phyloP scores from a whole-genome alignment of 306 rosid genomes.

The Vigna angularis region DNA sequence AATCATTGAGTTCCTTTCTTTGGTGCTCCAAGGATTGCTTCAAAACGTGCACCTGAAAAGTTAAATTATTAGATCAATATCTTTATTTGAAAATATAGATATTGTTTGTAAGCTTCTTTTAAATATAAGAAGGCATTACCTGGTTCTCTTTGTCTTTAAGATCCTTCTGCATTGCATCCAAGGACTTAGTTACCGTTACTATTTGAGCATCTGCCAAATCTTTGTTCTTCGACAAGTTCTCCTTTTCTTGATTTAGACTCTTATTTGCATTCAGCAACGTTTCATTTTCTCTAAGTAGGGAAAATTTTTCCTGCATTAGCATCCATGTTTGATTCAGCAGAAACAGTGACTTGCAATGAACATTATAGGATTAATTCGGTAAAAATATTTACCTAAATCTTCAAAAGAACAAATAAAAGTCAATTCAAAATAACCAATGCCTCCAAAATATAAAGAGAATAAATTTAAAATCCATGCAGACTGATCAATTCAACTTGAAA shows the following conservation, averaged over 20 bases:
- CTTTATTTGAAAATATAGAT: slow-evolving; percentile 28
- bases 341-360: slow-evolving; percentile 29
- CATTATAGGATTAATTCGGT: slow-evolving; percentile 35
- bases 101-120: slow-evolving; percentile 41
- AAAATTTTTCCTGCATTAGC: slow-evolving; percentile 78
- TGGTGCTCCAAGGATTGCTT: slow-evolving; percentile 82
- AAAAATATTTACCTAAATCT: slow-evolving; percentile 20
- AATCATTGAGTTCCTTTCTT: slow-evolving; percentile 79
- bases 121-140: slow-evolving; percentile 58
- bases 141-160: slow-evolving; percentile 79
- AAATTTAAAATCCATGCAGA: not conserved
- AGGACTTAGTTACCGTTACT: slow-evolving; percentile 71
- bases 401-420: not conserved
- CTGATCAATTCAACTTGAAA: not conserved
- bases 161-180: slow-evolving; percentile 83
- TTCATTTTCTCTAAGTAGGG: slow-evolving; percentile 71
- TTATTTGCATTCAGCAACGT: slow-evolving; percentile 64
- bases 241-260: slow-evolving; percentile 70
- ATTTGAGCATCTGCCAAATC: slow-evolving; percentile 74
- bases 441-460: slow-evolving; percentile 13
- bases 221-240: slow-evolving; percentile 65
- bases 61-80: slow-evolving; percentile 32
- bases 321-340: slow-evolving; percentile 41
- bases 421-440: slow-evolving; percentile 26
- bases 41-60: slow-evolving; percentile 72